These are phyloP conservation scores for Clitopilus passeckerianus DNA, from an alignment of 768 basidiomycete species.

Conservation along the genomic window DNA sequence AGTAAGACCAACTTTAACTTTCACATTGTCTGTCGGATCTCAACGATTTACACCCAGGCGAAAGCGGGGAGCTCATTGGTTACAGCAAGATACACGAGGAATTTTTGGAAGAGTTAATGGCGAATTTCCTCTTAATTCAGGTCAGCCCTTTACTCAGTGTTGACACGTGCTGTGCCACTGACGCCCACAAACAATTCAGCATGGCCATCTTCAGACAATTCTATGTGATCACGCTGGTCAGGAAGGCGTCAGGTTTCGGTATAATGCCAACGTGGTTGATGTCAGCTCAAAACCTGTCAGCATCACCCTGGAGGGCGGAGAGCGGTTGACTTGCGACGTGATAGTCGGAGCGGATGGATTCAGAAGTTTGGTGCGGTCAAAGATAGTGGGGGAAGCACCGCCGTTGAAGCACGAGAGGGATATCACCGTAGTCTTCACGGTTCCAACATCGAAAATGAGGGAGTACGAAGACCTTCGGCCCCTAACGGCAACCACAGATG, in stretches of 20 bases:
- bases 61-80: slow-evolving; percentile 39
- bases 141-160: slow-evolving; percentile 5
- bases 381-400: slow-evolving; percentile 20
- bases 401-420: slow-evolving; percentile 19
- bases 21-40: neutral
- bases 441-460: slow-evolving; percentile 24
- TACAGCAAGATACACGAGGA: slow-evolving; percentile 41
- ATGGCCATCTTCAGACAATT: slow-evolving; percentile 45
- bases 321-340: slow-evolving; percentile 41
- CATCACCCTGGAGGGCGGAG: slow-evolving; percentile 36
- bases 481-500: slow-evolving; percentile 21
- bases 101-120: slow-evolving; percentile 35
- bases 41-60: slow-evolving; percentile 23
- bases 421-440: slow-evolving; percentile 23
- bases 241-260: slow-evolving; percentile 44
- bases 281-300: slow-evolving; percentile 25
- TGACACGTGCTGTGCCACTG: neutral
- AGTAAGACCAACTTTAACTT: neutral
- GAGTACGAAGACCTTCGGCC: slow-evolving; percentile 25
- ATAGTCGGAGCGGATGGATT: slow-evolving; percentile 60
- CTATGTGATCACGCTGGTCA: slow-evolving; percentile 39
- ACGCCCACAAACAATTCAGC: slow-evolving; percentile 23
- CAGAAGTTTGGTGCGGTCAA: slow-evolving; percentile 30
- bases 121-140: slow-evolving; percentile 25
- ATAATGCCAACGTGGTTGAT: slow-evolving; percentile 28